Evolutionary conservation across 2,329 filamentous ascomycete genomes (phyloP).

Genomic region (Fusarium sp.): DNA sequence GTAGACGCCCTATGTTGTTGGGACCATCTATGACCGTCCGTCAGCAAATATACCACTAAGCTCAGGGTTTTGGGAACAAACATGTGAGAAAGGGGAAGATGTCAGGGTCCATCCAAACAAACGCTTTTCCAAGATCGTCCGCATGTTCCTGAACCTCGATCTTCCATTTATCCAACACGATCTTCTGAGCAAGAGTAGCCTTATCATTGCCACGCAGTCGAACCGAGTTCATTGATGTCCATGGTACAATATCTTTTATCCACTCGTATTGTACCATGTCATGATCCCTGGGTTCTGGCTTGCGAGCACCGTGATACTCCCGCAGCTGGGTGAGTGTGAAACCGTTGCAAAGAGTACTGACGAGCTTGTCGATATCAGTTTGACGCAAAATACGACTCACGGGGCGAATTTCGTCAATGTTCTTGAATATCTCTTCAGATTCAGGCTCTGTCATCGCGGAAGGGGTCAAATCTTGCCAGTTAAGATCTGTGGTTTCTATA

Average conservation of each 20-base stretch:
- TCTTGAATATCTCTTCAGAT: slow-evolving; percentile 51
- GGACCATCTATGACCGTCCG: slow-evolving; percentile 4
- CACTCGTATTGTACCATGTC: slow-evolving; percentile 48
- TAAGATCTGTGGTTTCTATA: slow-evolving; percentile 24
- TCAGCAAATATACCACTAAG: not conserved
- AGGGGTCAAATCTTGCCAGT: slow-evolving; percentile 47
- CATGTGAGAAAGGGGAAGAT: slow-evolving; percentile 58
- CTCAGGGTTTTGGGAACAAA: slow-evolving; percentile 45
- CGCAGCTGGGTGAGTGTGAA: slow-evolving; percentile 59
- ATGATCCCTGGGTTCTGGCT: not conserved
- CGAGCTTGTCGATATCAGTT: slow-evolving; percentile 54
- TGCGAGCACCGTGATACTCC: slow-evolving; percentile 50
- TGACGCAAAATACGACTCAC: slow-evolving; percentile 50
- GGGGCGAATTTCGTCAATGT: slow-evolving; percentile 61
- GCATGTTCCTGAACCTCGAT: slow-evolving; percentile 58
- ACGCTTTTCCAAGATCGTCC: slow-evolving; percentile 53
- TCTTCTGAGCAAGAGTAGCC: slow-evolving; percentile 50
- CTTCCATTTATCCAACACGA: slow-evolving; percentile 62
- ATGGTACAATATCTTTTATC: slow-evolving; percentile 53
- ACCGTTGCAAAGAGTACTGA: slow-evolving; percentile 51
- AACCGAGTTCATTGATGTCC: slow-evolving; percentile 44
- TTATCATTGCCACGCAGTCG: slow-evolving; percentile 48
- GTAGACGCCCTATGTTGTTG: slow-evolving; percentile 31
- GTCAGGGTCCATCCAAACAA: slow-evolving; percentile 50
- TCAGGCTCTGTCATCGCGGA: slow-evolving; percentile 40